These are phyloP conservation scores for Polygonum aviculare DNA, from an alignment of 148 eudicot genomes.

Conservation along the genomic window DNA sequence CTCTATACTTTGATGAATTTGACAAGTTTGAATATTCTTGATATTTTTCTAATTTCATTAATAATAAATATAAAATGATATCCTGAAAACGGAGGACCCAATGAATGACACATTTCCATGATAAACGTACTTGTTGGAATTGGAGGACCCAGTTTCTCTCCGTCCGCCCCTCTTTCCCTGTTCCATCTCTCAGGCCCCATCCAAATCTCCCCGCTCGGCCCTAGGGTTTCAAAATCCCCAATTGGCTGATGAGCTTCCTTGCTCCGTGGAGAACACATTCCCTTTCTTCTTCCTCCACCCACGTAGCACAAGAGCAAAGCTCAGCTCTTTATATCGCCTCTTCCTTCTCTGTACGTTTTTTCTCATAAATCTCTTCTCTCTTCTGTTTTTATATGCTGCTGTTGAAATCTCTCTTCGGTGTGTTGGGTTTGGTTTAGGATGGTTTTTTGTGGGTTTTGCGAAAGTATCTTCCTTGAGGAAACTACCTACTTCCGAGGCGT, in stretches of 20 bases:
- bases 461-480: not conserved
- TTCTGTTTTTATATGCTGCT: not conserved
- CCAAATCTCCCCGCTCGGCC: not conserved
- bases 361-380: not conserved
- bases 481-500: not conserved
- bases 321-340: not conserved
- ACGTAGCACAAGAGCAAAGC: not conserved
- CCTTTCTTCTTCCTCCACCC: not conserved
- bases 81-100: not conserved
- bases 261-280: not conserved
- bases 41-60: too few species aligned
- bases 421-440: not conserved
- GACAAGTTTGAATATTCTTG: too few species aligned
- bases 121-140: not conserved
- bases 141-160: not conserved
- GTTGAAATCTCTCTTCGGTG: not conserved
- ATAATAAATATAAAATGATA: too few species aligned
- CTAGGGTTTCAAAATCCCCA: slow-evolving; percentile 1
- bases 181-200: not conserved
- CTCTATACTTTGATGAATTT: not conserved
- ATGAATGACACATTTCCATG: not conserved
- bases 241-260: slow-evolving; percentile 1
- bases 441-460: not conserved
- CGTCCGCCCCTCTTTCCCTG: not conserved
- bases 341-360: not conserved